A percentile compares a stretch with the other conserved stretches of the same genome.
Evolutionary conservation across 345 rosid genomes (phyloP).

Genomic region (Citrus glauca): DNA sequence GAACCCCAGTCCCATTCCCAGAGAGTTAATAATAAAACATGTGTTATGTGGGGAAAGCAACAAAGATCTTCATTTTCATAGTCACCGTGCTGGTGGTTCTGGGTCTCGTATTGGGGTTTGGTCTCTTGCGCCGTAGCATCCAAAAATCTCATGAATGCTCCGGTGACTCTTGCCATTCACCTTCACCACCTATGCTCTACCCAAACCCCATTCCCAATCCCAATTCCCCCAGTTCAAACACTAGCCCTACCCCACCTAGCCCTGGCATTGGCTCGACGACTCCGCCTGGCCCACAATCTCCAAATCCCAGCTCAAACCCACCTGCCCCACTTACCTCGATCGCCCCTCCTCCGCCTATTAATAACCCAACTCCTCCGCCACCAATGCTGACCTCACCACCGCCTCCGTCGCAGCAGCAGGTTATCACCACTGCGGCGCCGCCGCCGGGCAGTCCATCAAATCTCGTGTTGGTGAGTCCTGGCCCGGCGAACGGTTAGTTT

Average conservation of each 20-base stretch:
- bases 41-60: conserved; percentile 97
- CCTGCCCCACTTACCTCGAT: conserved; percentile 30
- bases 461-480: conserved; percentile 46
- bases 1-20: background rate
- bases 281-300: conserved; percentile 24
- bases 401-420: conserved; percentile 17
- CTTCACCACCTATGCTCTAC: conserved; percentile 39
- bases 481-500: conserved; percentile 52
- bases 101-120: conserved; percentile 67
- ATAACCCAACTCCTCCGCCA: conserved; percentile 26
- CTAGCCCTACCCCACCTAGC: conserved; percentile 22
- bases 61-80: conserved; percentile 96
- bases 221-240: too few species aligned
- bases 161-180: conserved; percentile 51
- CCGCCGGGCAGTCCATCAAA: conserved; percentile 63
- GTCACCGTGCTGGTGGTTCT: conserved; percentile 62
- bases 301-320: conserved; percentile 20
- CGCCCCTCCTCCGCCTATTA: conserved; percentile 19
- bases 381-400: conserved; percentile 19
- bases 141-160: conserved; percentile 46
- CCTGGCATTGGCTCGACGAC: conserved; percentile 23
- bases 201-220: conserved; percentile 28
- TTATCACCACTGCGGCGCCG: conserved; percentile 21
- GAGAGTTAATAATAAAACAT: conserved; percentile 18
- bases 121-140: conserved; percentile 49